Conservation (phyloP, 176 grass and related monocot genomes). For the Pontederia paniculata region DNA sequence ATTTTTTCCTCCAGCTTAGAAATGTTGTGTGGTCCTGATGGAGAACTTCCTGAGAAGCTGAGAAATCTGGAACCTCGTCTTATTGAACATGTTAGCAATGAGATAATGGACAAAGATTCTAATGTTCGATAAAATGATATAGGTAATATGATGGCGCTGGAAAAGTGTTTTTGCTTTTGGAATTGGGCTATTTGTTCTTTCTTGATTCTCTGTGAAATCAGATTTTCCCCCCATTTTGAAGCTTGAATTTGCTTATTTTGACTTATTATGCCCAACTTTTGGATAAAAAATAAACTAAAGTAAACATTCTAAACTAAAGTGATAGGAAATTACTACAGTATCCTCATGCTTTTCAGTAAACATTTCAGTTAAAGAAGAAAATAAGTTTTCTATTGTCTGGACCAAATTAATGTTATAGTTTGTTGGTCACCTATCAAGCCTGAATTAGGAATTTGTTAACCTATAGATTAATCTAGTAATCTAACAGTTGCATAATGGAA, state of each 20-base stretch:
- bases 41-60: constrained; percentile 89
- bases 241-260: constrained; percentile 9
- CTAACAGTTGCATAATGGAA: no score
- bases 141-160: constrained; percentile 30
- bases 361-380: no score
- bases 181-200: neutral
- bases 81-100: constrained; percentile 94
- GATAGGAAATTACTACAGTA: no score
- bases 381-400: no score
- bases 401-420: no score
- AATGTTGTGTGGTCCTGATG: constrained; percentile 81
- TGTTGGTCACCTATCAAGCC: no score
- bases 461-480: no score
- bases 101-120: constrained; percentile 99
- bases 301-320: no score
- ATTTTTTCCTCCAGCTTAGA: constrained; percentile 46
- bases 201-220: constrained; percentile 4
- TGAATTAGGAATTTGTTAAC: no score
- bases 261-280: constrained; percentile 21
- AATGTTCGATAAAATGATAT: constrained; percentile 93
- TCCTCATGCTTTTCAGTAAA: no score
- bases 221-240: no score
- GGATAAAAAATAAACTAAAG: neutral
- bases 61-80: constrained; percentile 88
- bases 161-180: neutral